Conservation (phyloP, 148 eudicot species). For the Simmondsia chinensis region DNA sequence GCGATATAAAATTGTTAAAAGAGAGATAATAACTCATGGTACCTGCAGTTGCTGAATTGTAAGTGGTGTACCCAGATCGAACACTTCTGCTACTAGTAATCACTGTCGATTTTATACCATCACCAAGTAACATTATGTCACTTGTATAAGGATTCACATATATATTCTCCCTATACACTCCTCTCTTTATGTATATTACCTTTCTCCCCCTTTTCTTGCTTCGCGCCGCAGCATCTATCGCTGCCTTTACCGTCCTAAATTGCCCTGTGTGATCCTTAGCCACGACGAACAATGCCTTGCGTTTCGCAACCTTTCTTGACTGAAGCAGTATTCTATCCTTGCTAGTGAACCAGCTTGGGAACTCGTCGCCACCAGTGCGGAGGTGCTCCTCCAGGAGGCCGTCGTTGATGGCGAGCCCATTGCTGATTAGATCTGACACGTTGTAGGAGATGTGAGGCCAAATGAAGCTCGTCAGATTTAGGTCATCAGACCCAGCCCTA, state of each 20-base stretch:
- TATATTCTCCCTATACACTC: constrained; percentile 38
- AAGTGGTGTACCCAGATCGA: constrained; percentile 47
- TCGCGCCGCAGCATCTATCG: constrained; percentile 34
- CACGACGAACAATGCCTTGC: constrained; percentile 27
- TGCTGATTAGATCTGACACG: constrained; percentile 34
- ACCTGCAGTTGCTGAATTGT: constrained; percentile 72
- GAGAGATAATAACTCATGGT: neutral
- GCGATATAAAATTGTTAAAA: too few relatives aligned
- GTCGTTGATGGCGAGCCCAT: constrained; percentile 26
- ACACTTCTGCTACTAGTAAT: constrained; percentile 51
- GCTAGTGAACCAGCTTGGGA: constrained; percentile 28
- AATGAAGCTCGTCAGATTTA: constrained; percentile 21
- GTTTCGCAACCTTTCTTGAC: constrained; percentile 8
- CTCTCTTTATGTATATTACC: constrained; percentile 29
- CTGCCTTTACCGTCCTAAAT: constrained; percentile 33
- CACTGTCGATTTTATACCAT: constrained; percentile 45
- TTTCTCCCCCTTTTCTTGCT: constrained; percentile 18
- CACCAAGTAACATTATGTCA: constrained; percentile 62
- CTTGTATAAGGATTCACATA: constrained; percentile 22
- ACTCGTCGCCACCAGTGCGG: neutral
- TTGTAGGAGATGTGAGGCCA: constrained; percentile 31
- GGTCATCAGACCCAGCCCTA: constrained; percentile 22
- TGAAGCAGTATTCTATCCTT: constrained; percentile 15
- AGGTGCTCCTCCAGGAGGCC: constrained; percentile 5
- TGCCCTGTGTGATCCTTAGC: constrained; percentile 24